Evolutionary conservation across 805 yeast species (phyloP).

Genomic region (Nakazawaea pomicola): DNA sequence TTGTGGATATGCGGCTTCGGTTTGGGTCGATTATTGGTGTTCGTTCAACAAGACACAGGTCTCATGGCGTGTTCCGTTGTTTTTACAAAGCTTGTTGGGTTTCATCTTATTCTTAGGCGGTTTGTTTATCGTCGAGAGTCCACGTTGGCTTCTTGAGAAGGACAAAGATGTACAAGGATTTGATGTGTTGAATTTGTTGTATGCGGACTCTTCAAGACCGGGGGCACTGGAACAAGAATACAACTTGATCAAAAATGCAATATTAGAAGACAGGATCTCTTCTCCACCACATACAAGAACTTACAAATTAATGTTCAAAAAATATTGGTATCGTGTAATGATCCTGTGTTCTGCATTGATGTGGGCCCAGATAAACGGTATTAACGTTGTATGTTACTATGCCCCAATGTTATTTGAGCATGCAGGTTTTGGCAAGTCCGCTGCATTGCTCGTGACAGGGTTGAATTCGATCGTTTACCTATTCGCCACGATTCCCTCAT

Average conservation of each 20-base stretch:
- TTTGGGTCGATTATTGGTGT: conserved; percentile 82
- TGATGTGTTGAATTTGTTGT: conserved; percentile 29
- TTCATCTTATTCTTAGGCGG: conserved; percentile 63
- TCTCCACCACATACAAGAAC: conserved; percentile 35
- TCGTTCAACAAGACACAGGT: conserved; percentile 55
- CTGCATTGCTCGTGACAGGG: conserved; percentile 85
- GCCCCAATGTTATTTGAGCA: conserved; percentile 89
- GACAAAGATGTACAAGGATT: conserved; percentile 59
- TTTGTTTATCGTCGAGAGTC: conserved; percentile 76
- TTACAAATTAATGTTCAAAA: conserved; percentile 36
- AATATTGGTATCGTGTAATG: conserved; percentile 47
- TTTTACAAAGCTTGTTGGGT: conserved; percentile 72
- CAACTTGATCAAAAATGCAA: conserved; percentile 38
- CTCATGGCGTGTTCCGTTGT: conserved; percentile 78
- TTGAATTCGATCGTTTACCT: conserved; percentile 54
- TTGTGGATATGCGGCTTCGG: conserved; percentile 73
- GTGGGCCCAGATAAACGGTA: conserved; percentile 88
- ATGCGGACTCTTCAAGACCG: conserved; percentile 21
- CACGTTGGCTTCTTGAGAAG: conserved; percentile 79
- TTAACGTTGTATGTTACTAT: conserved; percentile 82
- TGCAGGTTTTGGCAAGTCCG: conserved; percentile 85
- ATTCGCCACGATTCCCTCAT: conserved; percentile 74
- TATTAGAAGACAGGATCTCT: conserved; percentile 31
- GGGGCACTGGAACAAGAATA: conserved; percentile 34
- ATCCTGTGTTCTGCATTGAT: conserved; percentile 83